Evolutionary conservation across 1,139 yeast species (phyloP).

Genomic region (Citeromyces hawaiiensis): DNA sequence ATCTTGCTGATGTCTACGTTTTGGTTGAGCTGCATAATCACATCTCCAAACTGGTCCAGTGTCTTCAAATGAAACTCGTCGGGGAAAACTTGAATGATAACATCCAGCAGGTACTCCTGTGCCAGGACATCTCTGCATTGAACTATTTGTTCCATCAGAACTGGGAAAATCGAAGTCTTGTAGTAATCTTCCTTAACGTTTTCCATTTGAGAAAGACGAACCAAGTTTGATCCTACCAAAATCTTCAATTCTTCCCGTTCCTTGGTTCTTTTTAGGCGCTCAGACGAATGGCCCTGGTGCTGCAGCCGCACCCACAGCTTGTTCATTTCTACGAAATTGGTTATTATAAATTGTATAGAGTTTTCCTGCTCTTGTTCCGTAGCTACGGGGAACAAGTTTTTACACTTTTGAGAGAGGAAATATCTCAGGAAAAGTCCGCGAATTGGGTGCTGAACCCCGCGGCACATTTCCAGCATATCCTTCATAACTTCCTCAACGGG

Average conservation of each 20-base stretch:
- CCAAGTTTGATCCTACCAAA: constrained; percentile 85
- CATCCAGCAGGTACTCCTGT: constrained; percentile 83
- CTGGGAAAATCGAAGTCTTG: constrained; percentile 55
- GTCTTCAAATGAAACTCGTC: constrained; percentile 82
- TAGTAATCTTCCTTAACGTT: constrained; percentile 58
- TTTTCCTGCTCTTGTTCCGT: constrained; percentile 37
- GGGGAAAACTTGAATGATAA: constrained; percentile 86
- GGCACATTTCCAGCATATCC: constrained; percentile 96
- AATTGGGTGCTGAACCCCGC: constrained; percentile 95
- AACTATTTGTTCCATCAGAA: constrained; percentile 76
- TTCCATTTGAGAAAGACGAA: constrained; percentile 76
- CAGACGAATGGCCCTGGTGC: constrained; percentile 89
- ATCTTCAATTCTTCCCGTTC: constrained; percentile 88
- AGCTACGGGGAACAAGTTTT: constrained; percentile 31
- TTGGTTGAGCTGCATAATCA: constrained; percentile 60
- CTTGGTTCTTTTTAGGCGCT: constrained; percentile 55
- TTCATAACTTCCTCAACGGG: constrained; percentile 82
- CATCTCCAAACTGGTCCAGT: constrained; percentile 48
- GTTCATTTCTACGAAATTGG: constrained; percentile 94
- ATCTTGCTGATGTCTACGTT: constrained; percentile 55
- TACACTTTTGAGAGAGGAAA: constrained; percentile 75
- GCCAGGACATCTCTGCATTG: constrained; percentile 90
- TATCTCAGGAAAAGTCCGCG: constrained; percentile 83
- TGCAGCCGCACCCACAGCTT: constrained; percentile 94
- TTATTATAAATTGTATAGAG: constrained; percentile 59